Conservation (phyloP, 2,329 filamentous ascomycete species). For the Paraphoma chrysanthemicola region DNA sequence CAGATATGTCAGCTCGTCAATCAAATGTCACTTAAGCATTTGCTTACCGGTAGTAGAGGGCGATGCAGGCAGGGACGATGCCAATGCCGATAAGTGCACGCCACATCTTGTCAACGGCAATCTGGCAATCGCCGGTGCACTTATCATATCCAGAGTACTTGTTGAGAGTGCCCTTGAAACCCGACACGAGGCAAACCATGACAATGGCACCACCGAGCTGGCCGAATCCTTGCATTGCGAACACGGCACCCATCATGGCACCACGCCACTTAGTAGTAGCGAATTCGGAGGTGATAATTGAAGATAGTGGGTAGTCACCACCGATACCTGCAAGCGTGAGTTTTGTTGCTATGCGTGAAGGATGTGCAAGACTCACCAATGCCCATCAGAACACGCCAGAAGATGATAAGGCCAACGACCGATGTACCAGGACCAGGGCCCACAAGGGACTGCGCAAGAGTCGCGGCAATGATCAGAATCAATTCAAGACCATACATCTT, state of each 20-base stretch:
- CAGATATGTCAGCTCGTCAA: no score
- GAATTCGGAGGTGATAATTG: constrained; percentile 75
- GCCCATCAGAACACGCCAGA: constrained; percentile 52
- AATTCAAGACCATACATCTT: constrained; percentile 75
- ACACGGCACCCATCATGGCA: constrained; percentile 53
- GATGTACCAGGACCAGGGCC: constrained; percentile 44
- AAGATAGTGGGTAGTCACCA: constrained; percentile 83
- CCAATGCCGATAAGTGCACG: constrained; percentile 51
- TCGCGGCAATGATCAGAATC: constrained; percentile 50
- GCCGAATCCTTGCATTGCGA: constrained; percentile 53
- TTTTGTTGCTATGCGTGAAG: constrained; percentile 12
- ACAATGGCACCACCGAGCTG: constrained; percentile 48
- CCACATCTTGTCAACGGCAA: constrained; percentile 52
- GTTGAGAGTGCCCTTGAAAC: constrained; percentile 39
- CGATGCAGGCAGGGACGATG: constrained; percentile 50
- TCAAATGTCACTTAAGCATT: no score
- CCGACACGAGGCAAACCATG: constrained; percentile 40
- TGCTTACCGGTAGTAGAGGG: constrained; percentile 46
- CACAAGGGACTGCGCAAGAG: constrained; percentile 45
- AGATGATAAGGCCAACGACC: constrained; percentile 48
- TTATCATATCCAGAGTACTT: constrained; percentile 23
- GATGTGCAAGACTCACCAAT: constrained; percentile 39
- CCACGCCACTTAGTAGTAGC: constrained; percentile 51
- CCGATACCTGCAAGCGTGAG: constrained; percentile 56
- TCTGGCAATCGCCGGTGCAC: constrained; percentile 38